Base-by-base conservation (phyloP, 495 filamentous ascomycete genomes). In the Acidomyces sp. region DNA sequence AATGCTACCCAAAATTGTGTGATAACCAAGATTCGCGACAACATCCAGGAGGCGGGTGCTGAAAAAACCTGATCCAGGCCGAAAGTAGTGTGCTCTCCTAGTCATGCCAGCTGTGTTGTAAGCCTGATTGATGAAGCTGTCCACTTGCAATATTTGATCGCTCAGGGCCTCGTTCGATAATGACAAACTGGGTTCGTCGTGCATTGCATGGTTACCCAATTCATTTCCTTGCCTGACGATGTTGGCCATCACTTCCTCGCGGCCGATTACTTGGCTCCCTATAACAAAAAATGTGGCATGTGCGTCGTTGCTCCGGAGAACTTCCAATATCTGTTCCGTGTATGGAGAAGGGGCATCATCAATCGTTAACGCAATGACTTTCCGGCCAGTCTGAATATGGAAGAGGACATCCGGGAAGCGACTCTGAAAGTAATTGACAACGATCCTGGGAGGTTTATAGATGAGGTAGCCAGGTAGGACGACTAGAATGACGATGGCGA, bases 161-260 rank as follows among this genome's bases (percentile, higher is more conserved):
- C 27, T 30, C 22, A 64, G 56, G 9, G 40, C 39, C 2, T 31
- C 46, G 36, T 53, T 55, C 28, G 54, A 52, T 7, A 64, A 41
- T 7, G 41, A 58, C 38, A 71, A 61, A 18, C 73, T 75, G 3
- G 81, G 73, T 60, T 88, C 82, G 60, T 93, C 84, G 54, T 69
- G 65, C 81, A 86, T 85, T 3, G 78, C 85, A 57, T 93, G 85
- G 58, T 92, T 92, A 30, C 70, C 85, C 7, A 87, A 65, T 55
- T 87, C 82, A 51, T 78, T 74, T 5, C 78, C 78, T 11, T 55
- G 62, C 15, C 65, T 55, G n/a, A 87, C 64, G 3, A 85, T 56
- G 27, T 78, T 66, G 26, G 66, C 54, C 17, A 90, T 64, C 0
- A 70, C 60, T 2, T 63, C 51, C 57, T 82, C 74, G 16, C 70